Percentiles rank a stretch among this genome's conserved stretches.
These are phyloP conservation scores for Canna indica DNA, from an alignment of 176 grass and related monocot genomes.

Conservation along the genomic window DNA sequence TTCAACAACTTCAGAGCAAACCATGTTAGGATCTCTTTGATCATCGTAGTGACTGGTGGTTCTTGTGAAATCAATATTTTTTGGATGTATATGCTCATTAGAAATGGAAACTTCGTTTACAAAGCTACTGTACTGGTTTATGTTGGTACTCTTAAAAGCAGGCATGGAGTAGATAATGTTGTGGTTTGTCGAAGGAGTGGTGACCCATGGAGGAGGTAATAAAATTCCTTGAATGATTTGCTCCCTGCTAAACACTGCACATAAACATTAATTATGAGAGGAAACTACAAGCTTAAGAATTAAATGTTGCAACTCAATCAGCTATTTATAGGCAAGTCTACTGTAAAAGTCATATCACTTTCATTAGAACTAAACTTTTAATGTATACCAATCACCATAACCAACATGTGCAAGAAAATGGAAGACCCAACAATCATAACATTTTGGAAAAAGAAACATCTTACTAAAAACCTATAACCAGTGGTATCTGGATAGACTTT, in stretches of 20 bases:
- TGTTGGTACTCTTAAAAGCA: conserved; percentile 3
- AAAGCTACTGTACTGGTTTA: conserved; percentile 20
- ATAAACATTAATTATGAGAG: conserved; percentile 20
- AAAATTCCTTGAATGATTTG: conserved; percentile 36
- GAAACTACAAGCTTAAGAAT: not conserved
- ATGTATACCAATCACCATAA: too few species aligned
- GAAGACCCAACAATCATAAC: too few species aligned
- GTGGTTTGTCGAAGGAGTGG: conserved; percentile 40
- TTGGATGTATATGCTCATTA: conserved; percentile 23
- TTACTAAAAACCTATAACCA: too few species aligned
- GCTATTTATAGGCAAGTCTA: not conserved
- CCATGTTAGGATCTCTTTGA: conserved; percentile 22
- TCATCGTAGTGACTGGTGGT: conserved; percentile 19
- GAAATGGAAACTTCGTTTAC: conserved; percentile 26
- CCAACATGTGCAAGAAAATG: too few species aligned
- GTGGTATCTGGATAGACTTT: too few species aligned
- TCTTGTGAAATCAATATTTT: conserved; percentile 22
- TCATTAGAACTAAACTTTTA: too few species aligned
- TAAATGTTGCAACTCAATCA: not conserved
- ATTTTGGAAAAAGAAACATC: too few species aligned
- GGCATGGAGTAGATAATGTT: conserved; percentile 27
- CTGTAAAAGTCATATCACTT: not conserved
- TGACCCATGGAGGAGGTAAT: conserved; percentile 37
- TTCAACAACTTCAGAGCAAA: conserved; percentile 28
- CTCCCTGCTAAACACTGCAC: conserved; percentile 48